phyloP scores from a whole-genome alignment of 148 eudicot genomes.

The Rhododendron henanense region DNA sequence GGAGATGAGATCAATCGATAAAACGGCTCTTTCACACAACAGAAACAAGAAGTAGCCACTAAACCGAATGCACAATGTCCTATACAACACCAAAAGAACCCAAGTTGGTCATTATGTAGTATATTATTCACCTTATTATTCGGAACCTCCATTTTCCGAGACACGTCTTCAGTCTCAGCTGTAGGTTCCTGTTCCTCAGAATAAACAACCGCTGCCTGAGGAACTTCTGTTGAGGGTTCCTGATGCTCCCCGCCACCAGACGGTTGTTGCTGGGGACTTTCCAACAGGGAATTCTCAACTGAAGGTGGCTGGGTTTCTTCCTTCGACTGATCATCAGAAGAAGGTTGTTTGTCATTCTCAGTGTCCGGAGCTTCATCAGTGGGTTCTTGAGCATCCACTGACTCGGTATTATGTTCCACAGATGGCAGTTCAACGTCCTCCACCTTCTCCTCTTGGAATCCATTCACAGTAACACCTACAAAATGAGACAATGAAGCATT shows the following conservation, averaged over 20 bases:
- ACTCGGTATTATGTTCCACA: slow-evolving; percentile 14
- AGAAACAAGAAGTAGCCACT: not conserved
- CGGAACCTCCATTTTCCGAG: slow-evolving; percentile 80
- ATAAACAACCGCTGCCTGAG: slow-evolving; percentile 28
- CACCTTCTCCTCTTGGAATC: slow-evolving; percentile 36
- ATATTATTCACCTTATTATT: slow-evolving; percentile 62
- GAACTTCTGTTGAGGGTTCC: slow-evolving; percentile 28
- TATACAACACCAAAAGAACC: not conserved
- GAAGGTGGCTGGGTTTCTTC: slow-evolving; percentile 15
- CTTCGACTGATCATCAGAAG: slow-evolving; percentile 21
- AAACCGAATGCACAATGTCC: not conserved
- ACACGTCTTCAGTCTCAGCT: slow-evolving; percentile 28
- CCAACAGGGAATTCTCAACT: slow-evolving; percentile 26
- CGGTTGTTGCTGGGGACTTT: slow-evolving; percentile 21
- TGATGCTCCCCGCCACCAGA: slow-evolving; percentile 27
- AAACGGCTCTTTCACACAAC: not conserved
- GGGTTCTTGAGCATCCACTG: slow-evolving; percentile 21
- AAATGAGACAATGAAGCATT: not conserved
- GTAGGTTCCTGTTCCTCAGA: slow-evolving; percentile 26
- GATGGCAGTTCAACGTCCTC: slow-evolving; percentile 21
- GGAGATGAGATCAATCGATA: not conserved
- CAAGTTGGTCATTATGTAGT: not conserved
- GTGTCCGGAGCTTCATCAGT: slow-evolving; percentile 11
- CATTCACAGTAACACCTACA: slow-evolving; percentile 38
- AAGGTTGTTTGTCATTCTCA: slow-evolving; percentile 20